A percentile compares a stretch with the other conserved stretches of the same genome.
phyloP scores from a whole-genome alignment of 345 rosid genomes.

The Abelmoschus esculentus region DNA sequence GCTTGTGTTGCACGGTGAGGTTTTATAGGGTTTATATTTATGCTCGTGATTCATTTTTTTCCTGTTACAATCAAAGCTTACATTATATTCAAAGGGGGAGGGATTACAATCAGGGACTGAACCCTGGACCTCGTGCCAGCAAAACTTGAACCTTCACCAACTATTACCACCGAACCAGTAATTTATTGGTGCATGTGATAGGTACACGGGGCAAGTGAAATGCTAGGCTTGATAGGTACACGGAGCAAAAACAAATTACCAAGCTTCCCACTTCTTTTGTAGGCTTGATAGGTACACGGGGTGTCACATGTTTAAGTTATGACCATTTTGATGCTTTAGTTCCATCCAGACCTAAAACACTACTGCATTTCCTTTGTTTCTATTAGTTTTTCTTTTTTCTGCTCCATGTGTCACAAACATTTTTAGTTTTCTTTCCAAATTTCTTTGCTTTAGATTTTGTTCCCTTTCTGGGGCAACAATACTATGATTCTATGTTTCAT shows the following conservation, averaged over 20 bases:
- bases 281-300: background rate
- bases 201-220: too few relatives aligned
- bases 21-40: constrained; percentile 14
- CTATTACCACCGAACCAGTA: too few relatives aligned
- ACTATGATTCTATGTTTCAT: background rate
- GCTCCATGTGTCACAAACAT: constrained; percentile 6
- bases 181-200: background rate
- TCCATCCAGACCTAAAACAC: background rate
- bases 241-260: too few relatives aligned
- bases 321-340: constrained; percentile 1
- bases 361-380: background rate
- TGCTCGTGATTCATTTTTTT: too few relatives aligned
- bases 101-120: too few relatives aligned
- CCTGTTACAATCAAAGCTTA: too few relatives aligned
- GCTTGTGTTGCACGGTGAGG: constrained; percentile 95
- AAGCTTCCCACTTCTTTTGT: background rate
- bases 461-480: background rate
- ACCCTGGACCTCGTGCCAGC: too few relatives aligned
- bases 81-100: too few relatives aligned
- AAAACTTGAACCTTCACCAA: too few relatives aligned
- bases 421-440: background rate
- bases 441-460: background rate
- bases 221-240: background rate
- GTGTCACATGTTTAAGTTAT: background rate
- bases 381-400: background rate